Evolutionary conservation across 2,329 filamentous ascomycete species (phyloP).

Genomic region (Chaetomiaceae sp.): DNA sequence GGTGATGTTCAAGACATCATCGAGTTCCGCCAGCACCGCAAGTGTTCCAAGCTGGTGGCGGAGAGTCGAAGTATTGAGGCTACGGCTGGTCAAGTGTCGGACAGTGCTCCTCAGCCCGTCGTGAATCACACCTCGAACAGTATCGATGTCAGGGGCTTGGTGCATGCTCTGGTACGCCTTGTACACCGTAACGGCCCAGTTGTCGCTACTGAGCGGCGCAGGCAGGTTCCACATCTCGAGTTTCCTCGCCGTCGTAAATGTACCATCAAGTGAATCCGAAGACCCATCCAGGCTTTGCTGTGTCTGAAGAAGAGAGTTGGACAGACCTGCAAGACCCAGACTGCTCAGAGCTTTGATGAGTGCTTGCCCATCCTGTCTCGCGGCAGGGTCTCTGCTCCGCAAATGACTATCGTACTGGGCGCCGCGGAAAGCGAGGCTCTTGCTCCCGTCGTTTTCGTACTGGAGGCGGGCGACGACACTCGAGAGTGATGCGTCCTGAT

Average conservation of each 20-base stretch:
- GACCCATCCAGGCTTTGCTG: slow-evolving; percentile 57
- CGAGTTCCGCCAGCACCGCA: slow-evolving; percentile 73
- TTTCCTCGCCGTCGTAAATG: slow-evolving; percentile 73
- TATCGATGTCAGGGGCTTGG: slow-evolving; percentile 52
- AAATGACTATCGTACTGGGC: slow-evolving; percentile 87
- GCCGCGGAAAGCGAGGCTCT: slow-evolving; percentile 83
- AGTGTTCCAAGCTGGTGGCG: slow-evolving; percentile 56
- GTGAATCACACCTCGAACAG: slow-evolving; percentile 56
- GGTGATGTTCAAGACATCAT: slow-evolving; percentile 64
- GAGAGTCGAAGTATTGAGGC: slow-evolving; percentile 47
- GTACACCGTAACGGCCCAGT: slow-evolving; percentile 67
- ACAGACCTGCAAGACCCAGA: slow-evolving; percentile 80
- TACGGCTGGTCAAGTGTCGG: slow-evolving; percentile 46
- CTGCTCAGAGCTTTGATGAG: slow-evolving; percentile 72
- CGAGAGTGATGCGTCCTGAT: slow-evolving; percentile 68
- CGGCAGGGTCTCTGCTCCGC: slow-evolving; percentile 51
- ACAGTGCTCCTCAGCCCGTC: slow-evolving; percentile 59
- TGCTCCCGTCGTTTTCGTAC: slow-evolving; percentile 82
- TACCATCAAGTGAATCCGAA: slow-evolving; percentile 60
- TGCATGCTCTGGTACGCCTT: slow-evolving; percentile 75
- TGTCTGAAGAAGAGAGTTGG: slow-evolving; percentile 69
- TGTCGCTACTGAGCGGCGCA: slow-evolving; percentile 57
- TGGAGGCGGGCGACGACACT: slow-evolving; percentile 79
- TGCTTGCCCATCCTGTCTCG: slow-evolving; percentile 58
- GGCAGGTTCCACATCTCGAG: slow-evolving; percentile 91